These are phyloP conservation scores for Planoprotostelium fungivorum DNA, from an alignment of 78 protist genomes.

Conservation along the genomic window DNA sequence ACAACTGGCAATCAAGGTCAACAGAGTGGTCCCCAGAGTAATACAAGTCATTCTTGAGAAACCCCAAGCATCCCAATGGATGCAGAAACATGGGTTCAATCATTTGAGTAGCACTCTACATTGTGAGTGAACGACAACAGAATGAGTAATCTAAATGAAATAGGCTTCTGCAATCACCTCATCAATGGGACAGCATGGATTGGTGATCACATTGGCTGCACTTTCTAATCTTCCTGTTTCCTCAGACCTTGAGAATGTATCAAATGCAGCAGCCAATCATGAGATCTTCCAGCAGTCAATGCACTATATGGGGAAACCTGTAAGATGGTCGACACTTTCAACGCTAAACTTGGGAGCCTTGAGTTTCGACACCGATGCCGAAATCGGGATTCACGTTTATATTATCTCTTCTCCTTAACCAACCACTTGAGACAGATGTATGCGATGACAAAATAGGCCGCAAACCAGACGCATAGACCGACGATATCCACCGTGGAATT, in stretches of 20 bases:
- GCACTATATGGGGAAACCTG: no score
- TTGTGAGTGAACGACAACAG: no score
- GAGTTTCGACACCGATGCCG: no score
- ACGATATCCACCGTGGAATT: constrained; percentile 36
- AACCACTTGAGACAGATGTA: constrained; percentile 38
- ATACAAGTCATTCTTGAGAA: no score
- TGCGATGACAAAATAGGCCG: constrained; percentile 32
- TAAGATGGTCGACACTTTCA: no score
- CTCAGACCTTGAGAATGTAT: background rate
- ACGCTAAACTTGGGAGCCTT: no score
- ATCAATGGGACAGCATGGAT: background rate
- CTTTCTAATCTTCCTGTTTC: background rate
- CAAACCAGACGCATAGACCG: constrained; percentile 39
- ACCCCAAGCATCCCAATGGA: no score
- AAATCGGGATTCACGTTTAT: no score
- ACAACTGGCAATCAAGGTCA: background rate
- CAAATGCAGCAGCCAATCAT: background rate
- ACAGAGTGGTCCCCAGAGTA: background rate
- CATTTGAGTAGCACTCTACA: no score
- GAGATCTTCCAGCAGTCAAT: no score
- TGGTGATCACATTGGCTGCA: background rate
- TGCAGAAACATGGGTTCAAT: no score
- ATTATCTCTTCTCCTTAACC: constrained; percentile 50
- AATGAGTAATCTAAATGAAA: no score
- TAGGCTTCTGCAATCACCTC: background rate